Base-by-base conservation (phyloP, 352 stramenopile genomes). In the Lagenidium giganteum region DNA sequence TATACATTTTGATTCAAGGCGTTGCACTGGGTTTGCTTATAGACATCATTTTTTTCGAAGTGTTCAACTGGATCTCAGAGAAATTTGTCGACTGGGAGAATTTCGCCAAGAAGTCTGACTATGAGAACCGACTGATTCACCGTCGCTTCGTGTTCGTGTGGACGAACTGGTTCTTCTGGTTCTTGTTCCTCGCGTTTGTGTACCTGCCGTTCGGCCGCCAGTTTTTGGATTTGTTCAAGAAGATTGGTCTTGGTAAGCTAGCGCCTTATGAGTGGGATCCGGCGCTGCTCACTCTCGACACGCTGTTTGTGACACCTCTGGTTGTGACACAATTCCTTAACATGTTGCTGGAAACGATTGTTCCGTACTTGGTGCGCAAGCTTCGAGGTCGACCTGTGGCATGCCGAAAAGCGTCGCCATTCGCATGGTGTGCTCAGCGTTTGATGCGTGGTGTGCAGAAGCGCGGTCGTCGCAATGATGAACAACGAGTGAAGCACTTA, bases 121-220 rank as follows among this genome's bases (percentile, higher is more conserved):
- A 83, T 41, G 76, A 89, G 44, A 82, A 86, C 51, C 73, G 74
- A 1, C 39, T 87, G 25, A 87, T 87, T 16, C 76, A 86, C 32
- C 76, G 79, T 16, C 74, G 70, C 26, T 91, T 91, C 40, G 70
- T 91, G 3, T 91, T 91, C 28, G 75, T 88, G 13, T 91, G 78
- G 78, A 86, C 72, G 51, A 91, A 91, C 53, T 88, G 79, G 78
- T 91, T 91, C 54, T 88, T 87, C 42, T 91, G 78, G 78, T 91
- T 88, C 33, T 43, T 91, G 5, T 87, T 87, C 37, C 55, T 91
- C 6, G 81, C 78, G 12, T 91, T 91, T 42, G 70, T 91, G 14
- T 91, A 91, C 50, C 26, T 91, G 43, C 78, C 78, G 21, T 91
- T 88, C 47, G 78, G 78, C 7, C 62, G 70, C 21, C 37, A 51